phyloP scores from a whole-genome alignment of 148 eudicot species.

The Tetragonia tetragonoides region DNA sequence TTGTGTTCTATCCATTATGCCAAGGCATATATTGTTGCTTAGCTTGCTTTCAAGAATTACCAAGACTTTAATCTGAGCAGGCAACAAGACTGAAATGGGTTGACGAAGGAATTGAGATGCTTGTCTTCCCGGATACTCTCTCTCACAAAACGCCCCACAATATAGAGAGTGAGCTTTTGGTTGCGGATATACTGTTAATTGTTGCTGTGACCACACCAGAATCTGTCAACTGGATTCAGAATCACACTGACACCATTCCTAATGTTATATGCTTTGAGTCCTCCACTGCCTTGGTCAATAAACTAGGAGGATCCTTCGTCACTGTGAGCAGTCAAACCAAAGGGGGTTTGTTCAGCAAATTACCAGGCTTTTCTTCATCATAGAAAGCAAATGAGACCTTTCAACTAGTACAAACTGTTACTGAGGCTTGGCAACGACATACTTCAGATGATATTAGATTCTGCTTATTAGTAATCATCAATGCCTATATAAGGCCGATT shows the following conservation, averaged over 20 bases:
- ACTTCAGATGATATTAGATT: slow-evolving; percentile 95
- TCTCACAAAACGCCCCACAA: slow-evolving; percentile 17
- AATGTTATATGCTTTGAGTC: slow-evolving; percentile 83
- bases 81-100: slow-evolving; percentile 81
- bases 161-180: slow-evolving; percentile 40
- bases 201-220: slow-evolving; percentile 66
- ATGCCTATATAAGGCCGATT: slow-evolving; percentile 82
- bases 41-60: no score
- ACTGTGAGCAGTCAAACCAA: slow-evolving; percentile 23
- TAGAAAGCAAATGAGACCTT: slow-evolving; percentile 36
- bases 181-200: slow-evolving; percentile 56
- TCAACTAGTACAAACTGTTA: slow-evolving; percentile 49
- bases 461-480: slow-evolving; percentile 72
- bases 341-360: slow-evolving; percentile 39
- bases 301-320: slow-evolving; percentile 60
- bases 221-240: slow-evolving; percentile 57
- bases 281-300: slow-evolving; percentile 60
- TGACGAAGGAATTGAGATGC: slow-evolving; percentile 75
- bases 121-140: slow-evolving; percentile 54
- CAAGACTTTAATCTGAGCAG: slow-evolving; percentile 37
- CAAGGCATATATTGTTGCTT: no score
- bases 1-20: no score
- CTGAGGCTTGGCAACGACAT: slow-evolving; percentile 80
- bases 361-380: slow-evolving; percentile 32
- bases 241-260: slow-evolving; percentile 42